Evolutionary conservation across 164 flowering plant genomes (phyloP), one percentile per base, ranked within the genome.

Genomic region (Echeveria elegans): DNA sequence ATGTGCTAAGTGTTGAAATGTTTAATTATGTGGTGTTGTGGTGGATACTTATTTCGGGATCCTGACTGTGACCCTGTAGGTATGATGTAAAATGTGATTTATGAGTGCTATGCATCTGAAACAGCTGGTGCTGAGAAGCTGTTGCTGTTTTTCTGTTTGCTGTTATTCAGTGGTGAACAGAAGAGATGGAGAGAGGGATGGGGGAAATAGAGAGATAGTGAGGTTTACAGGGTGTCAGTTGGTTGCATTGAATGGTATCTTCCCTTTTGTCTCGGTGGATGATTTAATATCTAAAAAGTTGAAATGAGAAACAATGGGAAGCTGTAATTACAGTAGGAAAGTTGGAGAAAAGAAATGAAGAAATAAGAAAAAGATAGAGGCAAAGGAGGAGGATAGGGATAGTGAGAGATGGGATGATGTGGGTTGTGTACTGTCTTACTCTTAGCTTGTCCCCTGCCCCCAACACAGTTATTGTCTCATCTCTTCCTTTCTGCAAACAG

Each of bases 401-500:
- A 56, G 32, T 1, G 23, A 10, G 32, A 56, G 19, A 28, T 56
- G 61, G 29, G 61, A 56, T 26, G 67, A 75, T 59, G 79, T 75
- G 80, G 83, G 82, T 75, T 71, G 68, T 76, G 83, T 78, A 72
- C 77, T 81, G 81, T 81, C 79, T 74, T 77, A 66, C 80, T 81
- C 79, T 74, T 77, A 66, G 73, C 80, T 56, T 81, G 79, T 75
- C 80, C 83, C 88, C 86, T 74, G 78, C 76, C 69, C 77, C 69
- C 74, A 72, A 38, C 72, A 76, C 81, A 73, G 65, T 48, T 62
- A 38, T 64, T 36, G 66, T 59, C 73, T 67, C 43, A 72, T 67
- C 67, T 71, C 79, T 70, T 40, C 63, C 70, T 72, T 48, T 61
- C 71, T 64, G 73, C 68, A 74, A 69, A 32, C 69, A 69, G 74